Base-by-base conservation (phyloP, 78 protist species). In the Pigoraptor vietnamica region DNA sequence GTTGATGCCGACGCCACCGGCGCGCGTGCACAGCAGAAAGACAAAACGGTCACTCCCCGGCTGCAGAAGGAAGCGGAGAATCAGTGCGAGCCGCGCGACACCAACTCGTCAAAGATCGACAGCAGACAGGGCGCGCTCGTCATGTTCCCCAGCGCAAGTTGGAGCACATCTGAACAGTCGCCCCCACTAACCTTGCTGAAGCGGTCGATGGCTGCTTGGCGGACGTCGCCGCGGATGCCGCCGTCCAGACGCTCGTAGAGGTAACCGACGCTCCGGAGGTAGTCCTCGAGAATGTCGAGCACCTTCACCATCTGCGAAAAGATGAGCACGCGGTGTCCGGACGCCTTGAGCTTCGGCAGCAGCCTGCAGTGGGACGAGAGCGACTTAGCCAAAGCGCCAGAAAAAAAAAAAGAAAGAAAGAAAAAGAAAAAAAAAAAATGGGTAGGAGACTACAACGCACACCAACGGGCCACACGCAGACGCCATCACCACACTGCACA, bases 1-100 rank as follows among this genome's bases (percentile, higher is more conserved):
- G 91, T 98, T 99, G 95, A 99, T 97, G 90, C 99, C 99, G 24
- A 97, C 90, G 6, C 99, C 99, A 87, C 99, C 99, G 0, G 99
- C 99, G 19, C 97, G 89, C 21, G 99, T 99, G 84, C 96, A 98
- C 38, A 98, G 95, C 35, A 98, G 92, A 88, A 98, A 98, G 38
- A 97, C 97, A 36, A 97, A 97, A 1, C 95, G 32, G 37, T 96
- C 97, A 0, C 93, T 67, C 83, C 88, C 96, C 1, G 93, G 94
- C 88, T 37, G 39, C n/a, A n/a, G n/a, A n/a, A 90, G 84, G 90
- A 95, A 95, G 32, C 95, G 39, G 14, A 24, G 56, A 1, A 1
- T 0, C 89, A 33, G 38, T 32, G 24, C 19, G 24, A 86, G 25
- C 14, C 56, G 23, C 33, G 6, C n/a, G 40, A 0, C 38, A 38